Percentiles rank a stretch among this genome's conserved stretches.
phyloP scores from a whole-genome alignment of 1,284 basidiomycete genomes.

The Malassezia nana region DNA sequence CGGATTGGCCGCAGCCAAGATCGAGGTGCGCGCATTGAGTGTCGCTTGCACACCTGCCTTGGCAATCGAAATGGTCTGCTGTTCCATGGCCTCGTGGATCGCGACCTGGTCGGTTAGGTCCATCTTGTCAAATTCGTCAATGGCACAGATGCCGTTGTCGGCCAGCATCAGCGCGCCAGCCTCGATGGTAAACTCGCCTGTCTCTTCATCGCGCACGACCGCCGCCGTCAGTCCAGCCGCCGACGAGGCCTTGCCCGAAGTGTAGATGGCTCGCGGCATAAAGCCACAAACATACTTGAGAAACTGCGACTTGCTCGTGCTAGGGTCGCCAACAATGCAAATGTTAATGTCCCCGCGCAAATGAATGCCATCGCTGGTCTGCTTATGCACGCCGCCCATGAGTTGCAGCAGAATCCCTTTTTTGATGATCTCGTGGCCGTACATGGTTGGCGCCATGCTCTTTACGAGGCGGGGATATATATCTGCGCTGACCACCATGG shows the following conservation, averaged over 20 bases:
- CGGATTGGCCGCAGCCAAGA: slow-evolving; percentile 95
- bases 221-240: slow-evolving; percentile 97
- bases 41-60: slow-evolving; percentile 99
- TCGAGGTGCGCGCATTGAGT: slow-evolving; percentile 91
- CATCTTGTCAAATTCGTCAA: slow-evolving; percentile 99
- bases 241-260: slow-evolving; percentile 95
- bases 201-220: slow-evolving; percentile 96
- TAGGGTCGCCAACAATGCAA: slow-evolving; percentile 94
- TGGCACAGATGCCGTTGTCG: slow-evolving; percentile 98
- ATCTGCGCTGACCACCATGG: slow-evolving; percentile 84
- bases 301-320: slow-evolving; percentile 95
- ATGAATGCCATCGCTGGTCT: slow-evolving; percentile 90
- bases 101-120: slow-evolving; percentile 95
- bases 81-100: slow-evolving; percentile 99
- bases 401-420: slow-evolving; percentile 94
- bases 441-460: slow-evolving; percentile 94
- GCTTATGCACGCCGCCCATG: slow-evolving; percentile 99
- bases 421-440: slow-evolving; percentile 60
- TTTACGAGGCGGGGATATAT: slow-evolving; percentile 88
- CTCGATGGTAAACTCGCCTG: slow-evolving; percentile 98
- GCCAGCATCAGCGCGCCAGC: slow-evolving; percentile 92
- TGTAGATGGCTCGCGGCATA: slow-evolving; percentile 94
- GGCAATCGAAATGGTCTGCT: slow-evolving; percentile 97
- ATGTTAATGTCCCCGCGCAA: slow-evolving; percentile 96
- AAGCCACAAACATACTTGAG: slow-evolving; percentile 99